Evolutionary conservation across 768 basidiomycete genomes (phyloP).

Genomic region (Lactarius pseudohatsudake): DNA sequence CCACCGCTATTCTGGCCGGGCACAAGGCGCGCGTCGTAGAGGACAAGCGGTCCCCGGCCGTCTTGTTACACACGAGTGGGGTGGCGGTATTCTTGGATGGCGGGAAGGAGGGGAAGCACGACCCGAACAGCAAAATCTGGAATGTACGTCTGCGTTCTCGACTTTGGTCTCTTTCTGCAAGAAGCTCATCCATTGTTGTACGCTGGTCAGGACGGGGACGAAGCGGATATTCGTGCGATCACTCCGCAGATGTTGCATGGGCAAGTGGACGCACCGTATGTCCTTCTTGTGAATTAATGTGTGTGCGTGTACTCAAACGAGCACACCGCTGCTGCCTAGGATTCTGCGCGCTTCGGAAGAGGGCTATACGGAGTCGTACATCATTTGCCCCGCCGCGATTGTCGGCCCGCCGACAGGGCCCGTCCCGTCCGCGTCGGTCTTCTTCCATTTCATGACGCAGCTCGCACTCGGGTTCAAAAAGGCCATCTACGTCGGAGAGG

Average conservation of each 20-base stretch:
- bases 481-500: slow-evolving; percentile 16
- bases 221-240: slow-evolving; percentile 22
- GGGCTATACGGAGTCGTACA: slow-evolving; percentile 16
- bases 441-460: slow-evolving; percentile 12
- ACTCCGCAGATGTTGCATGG: slow-evolving; percentile 19
- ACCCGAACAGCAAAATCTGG: slow-evolving; percentile 16
- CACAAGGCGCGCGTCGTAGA: slow-evolving; percentile 15
- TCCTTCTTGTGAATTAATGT: background rate
- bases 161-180: background rate
- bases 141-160: slow-evolving; percentile 9
- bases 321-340: background rate
- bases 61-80: slow-evolving; percentile 23
- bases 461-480: background rate
- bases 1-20: slow-evolving; percentile 17
- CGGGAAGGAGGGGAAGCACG: slow-evolving; percentile 16
- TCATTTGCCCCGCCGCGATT: slow-evolving; percentile 19
- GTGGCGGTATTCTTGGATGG: slow-evolving; percentile 13
- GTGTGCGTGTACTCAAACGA: background rate
- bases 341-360: slow-evolving; percentile 12
- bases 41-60: slow-evolving; percentile 5
- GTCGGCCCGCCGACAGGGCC: slow-evolving; percentile 17
- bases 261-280: slow-evolving; percentile 13
- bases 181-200: background rate
- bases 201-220: slow-evolving; percentile 18
- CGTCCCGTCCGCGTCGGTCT: slow-evolving; percentile 7